Evolutionary conservation across 768 basidiomycete species (phyloP), one percentile per base, ranked within the genome.

Genomic region (Coprinellus aureogranulatus): DNA sequence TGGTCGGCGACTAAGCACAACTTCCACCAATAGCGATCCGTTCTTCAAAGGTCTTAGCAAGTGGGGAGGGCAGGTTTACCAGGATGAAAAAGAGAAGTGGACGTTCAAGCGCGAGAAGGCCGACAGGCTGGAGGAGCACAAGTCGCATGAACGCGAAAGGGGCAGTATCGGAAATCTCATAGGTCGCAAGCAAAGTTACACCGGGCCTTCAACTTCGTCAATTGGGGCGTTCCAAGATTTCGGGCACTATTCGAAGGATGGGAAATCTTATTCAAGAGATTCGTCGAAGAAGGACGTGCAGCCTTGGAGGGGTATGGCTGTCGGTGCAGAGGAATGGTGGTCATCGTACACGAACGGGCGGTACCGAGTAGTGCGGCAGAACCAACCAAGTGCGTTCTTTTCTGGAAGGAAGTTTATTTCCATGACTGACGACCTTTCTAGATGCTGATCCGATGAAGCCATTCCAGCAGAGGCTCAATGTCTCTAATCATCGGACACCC

Each of bases 281-380:
- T 2, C 11, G 18, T 11, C 11, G 52, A 62, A 64, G 57, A 72
- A 66, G 57, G 65, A 64, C 4, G 26, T 59, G 27, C 59, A 64
- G 41, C 42, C 61, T 25, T 80, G 78, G 78, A 75, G 67, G 56
- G 82, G 81, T 20, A 84, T 84, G 81, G 62, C 63, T 31, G 66
- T 81, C 18, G 78, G 78, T 49, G 70, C 79, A 27, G 81, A 84
- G 57, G 89, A 91, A 62, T 72, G 84, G 57, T 92, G 89, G 90
- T 72, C 75, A 49, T 88, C 85, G 63, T 78, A 79, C 10, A 72
- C 81, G 34, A 78, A 86, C 39, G 89, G 89, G 12, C 73, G 79
- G 54, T 89, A 85, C 70, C 86, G 77, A 67, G 85, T 90, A 6
- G 78, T 81, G 41, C 67, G 80, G 44, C 76, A 76, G 66, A 72